Conservation (phyloP, 2,329 filamentous ascomycete species). For the Venturia aucupariae region DNA sequence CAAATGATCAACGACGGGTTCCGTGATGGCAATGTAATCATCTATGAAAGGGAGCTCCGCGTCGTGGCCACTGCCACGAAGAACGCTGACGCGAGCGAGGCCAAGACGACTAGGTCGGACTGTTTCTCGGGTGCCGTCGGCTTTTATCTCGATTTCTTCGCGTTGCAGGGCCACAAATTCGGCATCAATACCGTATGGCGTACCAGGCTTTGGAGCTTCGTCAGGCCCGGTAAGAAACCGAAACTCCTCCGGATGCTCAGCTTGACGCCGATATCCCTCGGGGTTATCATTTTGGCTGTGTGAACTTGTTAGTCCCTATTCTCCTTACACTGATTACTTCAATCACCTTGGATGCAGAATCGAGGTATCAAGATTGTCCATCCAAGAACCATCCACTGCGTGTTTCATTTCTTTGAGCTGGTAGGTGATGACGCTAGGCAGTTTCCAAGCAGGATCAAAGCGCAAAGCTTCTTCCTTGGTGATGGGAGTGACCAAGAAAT, state of each 20-base stretch:
- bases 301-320: conserved; percentile 19
- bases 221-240: conserved; percentile 45
- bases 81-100: conserved; percentile 83
- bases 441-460: conserved; percentile 88
- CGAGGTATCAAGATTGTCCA: conserved; percentile 70
- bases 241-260: conserved; percentile 46
- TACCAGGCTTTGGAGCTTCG: conserved; percentile 62
- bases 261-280: conserved; percentile 23
- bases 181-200: conserved; percentile 82
- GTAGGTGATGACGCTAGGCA: conserved; percentile 78
- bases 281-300: conserved; percentile 10
- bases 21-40: conserved; percentile 88
- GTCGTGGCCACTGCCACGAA: conserved; percentile 67
- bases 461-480: conserved; percentile 74
- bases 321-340: neutral
- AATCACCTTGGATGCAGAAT: conserved; percentile 53
- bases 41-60: conserved; percentile 89
- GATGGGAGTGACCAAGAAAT: conserved; percentile 81
- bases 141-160: conserved; percentile 92
- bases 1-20: conserved; percentile 89
- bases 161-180: conserved; percentile 92
- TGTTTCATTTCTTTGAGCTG: conserved; percentile 77
- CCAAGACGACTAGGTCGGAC: conserved; percentile 86
- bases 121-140: conserved; percentile 83
- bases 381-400: conserved; percentile 78